A percentile compares a stretch with the other conserved stretches of the same genome.
These are phyloP conservation scores for Thymus quinquecostatus DNA, from an alignment of 257 asterid genomes.

Conservation along the genomic window DNA sequence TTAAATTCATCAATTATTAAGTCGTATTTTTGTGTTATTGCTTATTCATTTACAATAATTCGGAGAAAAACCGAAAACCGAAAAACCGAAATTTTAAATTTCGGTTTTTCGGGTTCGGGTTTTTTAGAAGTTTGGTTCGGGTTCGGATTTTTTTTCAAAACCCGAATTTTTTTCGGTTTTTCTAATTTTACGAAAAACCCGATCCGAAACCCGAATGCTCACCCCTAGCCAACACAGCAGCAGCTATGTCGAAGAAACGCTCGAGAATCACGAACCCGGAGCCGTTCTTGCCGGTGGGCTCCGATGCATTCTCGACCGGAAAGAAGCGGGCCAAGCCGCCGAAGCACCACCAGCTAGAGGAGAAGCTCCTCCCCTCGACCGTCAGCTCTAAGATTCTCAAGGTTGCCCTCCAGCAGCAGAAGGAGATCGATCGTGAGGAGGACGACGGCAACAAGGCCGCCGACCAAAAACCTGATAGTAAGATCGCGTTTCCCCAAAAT, in stretches of 20 bases:
- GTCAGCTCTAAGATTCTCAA: constrained; percentile 81
- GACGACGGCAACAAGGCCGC: constrained; percentile 29
- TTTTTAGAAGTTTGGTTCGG: too few relatives aligned
- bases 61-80: too few relatives aligned
- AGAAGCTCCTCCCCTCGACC: constrained; percentile 65
- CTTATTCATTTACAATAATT: too few relatives aligned
- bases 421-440: constrained; percentile 84
- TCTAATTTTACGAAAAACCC: too few relatives aligned
- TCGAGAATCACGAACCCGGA: constrained; percentile 75
- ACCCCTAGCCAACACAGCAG: too few relatives aligned
- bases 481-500: constrained; percentile 36
- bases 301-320: constrained; percentile 52
- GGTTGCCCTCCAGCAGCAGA: constrained; percentile 81
- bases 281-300: constrained; percentile 62
- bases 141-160: too few relatives aligned
- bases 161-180: too few relatives aligned
- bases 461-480: constrained; percentile 28
- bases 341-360: constrained; percentile 70
- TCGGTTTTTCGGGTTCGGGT: too few relatives aligned
- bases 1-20: too few relatives aligned
- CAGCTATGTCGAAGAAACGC: constrained; percentile 79
- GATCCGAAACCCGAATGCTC: too few relatives aligned
- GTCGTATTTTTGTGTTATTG: too few relatives aligned
- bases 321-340: constrained; percentile 66
- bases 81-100: too few relatives aligned